Evolutionary conservation across 2,329 filamentous ascomycete genomes (phyloP), one percentile per base, ranked within the genome.

Genomic region (Arthrinium phaeospermum): DNA sequence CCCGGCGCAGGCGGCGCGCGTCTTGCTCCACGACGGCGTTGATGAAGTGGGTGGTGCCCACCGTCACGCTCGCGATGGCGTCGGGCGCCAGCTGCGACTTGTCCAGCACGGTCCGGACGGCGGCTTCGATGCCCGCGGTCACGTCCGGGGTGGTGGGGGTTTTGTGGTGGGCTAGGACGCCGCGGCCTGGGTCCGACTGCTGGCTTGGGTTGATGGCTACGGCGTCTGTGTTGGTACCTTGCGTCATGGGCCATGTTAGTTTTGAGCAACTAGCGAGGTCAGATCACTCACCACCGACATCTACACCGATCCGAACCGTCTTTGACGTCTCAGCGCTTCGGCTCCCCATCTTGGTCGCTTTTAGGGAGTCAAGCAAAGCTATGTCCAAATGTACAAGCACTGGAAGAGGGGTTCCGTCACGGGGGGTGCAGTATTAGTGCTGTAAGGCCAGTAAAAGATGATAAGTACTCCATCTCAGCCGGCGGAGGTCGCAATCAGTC

Each of bases 11-110:
- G 0, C 85, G 82, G 1, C 81, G 77, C 7, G 79, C 79, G 72
- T 89, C 87, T 68, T 83, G 81, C 75, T 89, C 86, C 1, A 89
- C 81, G 2, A 89, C 85, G 14, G 87, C 87, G 73, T 89, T 90
- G 76, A 89, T 82, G 74, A 90, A 89, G 73, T 89, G 87, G 0
- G 87, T 89, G 4, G 85, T 87, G 72, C 86, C 86, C 72, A 88
- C 86, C 4, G 85, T 86, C 10, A 88, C 82, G 70, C 82, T 83
- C 7, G 83, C 81, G 34, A 88, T 81, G 14, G 82, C 76, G 0
- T 75, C 72, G 0, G 82, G 1, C 4, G 64, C 64, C 13, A 68
- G 64, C 3, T 27, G 12, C 0, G 78, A 45, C n/a, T 64, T 75
- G 19, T 79, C 69, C 71, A 86, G 79, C 78, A 86, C 83, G 27